Evolutionary conservation across 192 early-diverging fungal genomes (phyloP).

Genomic region (Coemansia sp.): DNA sequence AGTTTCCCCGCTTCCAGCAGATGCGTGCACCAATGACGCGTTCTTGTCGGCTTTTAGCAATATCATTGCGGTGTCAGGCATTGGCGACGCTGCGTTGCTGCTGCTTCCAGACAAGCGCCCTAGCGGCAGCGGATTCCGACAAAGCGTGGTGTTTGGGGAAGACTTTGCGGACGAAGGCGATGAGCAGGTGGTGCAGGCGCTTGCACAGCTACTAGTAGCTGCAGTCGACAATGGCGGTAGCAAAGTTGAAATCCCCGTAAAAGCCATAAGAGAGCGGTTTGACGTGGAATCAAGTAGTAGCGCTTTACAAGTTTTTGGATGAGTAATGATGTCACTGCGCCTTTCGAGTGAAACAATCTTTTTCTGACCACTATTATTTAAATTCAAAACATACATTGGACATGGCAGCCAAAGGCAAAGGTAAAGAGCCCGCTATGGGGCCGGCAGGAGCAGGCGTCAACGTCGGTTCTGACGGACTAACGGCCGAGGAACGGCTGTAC

Average conservation of each 20-base stretch:
- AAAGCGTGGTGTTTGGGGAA: slow-evolving; percentile 33
- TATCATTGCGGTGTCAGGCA: slow-evolving; percentile 15
- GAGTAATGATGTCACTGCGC: too few relatives aligned
- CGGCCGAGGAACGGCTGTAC: slow-evolving; percentile 56
- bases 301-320: slow-evolving; percentile 1
- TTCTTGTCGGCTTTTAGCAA: slow-evolving; percentile 26
- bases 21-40: slow-evolving; percentile 26
- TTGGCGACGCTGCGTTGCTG: slow-evolving; percentile 17
- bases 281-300: slow-evolving; percentile 16
- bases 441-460: slow-evolving; percentile 16
- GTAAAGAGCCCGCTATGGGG: slow-evolving; percentile 20
- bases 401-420: slow-evolving; percentile 14
- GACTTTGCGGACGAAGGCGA: slow-evolving; percentile 35
- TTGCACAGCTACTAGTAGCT: slow-evolving; percentile 12
- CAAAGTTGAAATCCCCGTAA: background rate
- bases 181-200: slow-evolving; percentile 9
- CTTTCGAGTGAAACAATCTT: too few relatives aligned
- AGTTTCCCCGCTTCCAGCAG: slow-evolving; percentile 6
- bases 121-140: slow-evolving; percentile 28
- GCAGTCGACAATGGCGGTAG: slow-evolving; percentile 3
- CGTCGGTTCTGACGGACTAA: slow-evolving; percentile 36
- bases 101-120: slow-evolving; percentile 41
- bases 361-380: background rate
- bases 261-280: slow-evolving; percentile 23
- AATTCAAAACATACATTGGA: background rate